A percentile compares a stretch with the other conserved stretches of the same genome.
These are phyloP conservation scores for Amoebophrya sp. DNA, from an alignment of 169 alveolate genomes.

Conservation along the genomic window DNA sequence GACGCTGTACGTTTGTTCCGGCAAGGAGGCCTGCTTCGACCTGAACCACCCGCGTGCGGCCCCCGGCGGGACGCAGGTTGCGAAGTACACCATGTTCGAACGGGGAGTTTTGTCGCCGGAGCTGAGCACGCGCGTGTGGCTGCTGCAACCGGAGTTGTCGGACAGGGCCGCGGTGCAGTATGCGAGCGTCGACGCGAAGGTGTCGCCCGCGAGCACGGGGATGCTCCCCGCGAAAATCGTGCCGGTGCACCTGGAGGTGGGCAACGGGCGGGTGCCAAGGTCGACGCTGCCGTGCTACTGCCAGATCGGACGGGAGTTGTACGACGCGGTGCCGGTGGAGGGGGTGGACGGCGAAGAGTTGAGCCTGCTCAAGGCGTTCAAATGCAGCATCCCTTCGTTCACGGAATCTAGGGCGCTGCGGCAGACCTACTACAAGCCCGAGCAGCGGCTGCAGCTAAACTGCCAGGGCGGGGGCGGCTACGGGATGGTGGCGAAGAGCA, in stretches of 20 bases:
- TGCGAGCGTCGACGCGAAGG: neutral
- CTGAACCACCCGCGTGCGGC: neutral
- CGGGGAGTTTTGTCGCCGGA: neutral
- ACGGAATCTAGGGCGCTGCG: neutral
- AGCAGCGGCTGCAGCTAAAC: neutral
- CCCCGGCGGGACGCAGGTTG: neutral
- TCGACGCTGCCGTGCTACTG: neutral
- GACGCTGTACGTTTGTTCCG: neutral
- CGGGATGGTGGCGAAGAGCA: neutral
- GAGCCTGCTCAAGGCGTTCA: neutral
- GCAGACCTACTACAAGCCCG: neutral
- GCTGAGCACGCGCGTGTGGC: neutral
- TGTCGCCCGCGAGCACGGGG: neutral
- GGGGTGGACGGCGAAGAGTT: neutral
- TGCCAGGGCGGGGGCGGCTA: neutral
- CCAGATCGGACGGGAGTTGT: neutral
- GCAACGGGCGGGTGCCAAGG: neutral
- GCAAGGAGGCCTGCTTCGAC: neutral
- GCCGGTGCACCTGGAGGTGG: neutral
- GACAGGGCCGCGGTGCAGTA: neutral
- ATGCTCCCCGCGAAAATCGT: neutral
- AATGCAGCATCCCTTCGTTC: neutral
- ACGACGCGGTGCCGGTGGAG: neutral
- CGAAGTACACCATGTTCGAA: neutral
- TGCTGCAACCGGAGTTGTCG: neutral